phyloP scores from a whole-genome alignment of 1,139 yeast species.

The Geotrichum europaeum region DNA sequence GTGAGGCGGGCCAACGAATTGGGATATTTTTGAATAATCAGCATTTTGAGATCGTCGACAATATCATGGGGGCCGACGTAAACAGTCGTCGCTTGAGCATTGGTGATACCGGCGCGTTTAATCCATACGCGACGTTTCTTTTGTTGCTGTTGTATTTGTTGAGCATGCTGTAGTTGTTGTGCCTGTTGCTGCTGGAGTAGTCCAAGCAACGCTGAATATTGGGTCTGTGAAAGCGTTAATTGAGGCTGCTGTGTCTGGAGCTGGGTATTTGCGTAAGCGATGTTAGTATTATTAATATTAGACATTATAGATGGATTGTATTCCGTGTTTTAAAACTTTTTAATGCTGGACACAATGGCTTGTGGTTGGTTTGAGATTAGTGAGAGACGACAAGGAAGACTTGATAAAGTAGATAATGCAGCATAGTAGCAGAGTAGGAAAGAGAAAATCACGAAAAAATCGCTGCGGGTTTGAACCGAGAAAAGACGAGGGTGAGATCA shows the following conservation, averaged over 20 bases:
- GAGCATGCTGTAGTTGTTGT: neutral
- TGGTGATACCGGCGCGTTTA: conserved; percentile 43
- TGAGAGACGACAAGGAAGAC: neutral
- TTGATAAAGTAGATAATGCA: neutral
- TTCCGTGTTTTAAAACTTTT: neutral
- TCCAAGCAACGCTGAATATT: conserved; percentile 5
- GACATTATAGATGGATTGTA: neutral
- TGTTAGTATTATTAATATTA: neutral
- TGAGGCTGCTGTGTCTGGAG: conserved; percentile 8
- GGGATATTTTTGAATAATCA: conserved; percentile 59
- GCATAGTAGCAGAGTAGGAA: neutral
- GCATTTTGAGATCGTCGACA: conserved; percentile 60
- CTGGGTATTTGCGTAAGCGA: neutral
- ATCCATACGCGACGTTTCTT: conserved; percentile 55
- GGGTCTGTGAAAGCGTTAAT: conserved; percentile 2
- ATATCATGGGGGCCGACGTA: conserved; percentile 49
- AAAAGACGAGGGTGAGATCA: neutral
- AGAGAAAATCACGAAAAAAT: neutral
- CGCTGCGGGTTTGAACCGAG: neutral
- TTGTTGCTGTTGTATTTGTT: conserved; percentile 1
- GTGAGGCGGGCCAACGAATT: conserved; percentile 53
- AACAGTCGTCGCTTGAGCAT: conserved; percentile 53
- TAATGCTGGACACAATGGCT: neutral
- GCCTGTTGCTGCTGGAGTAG: conserved; percentile 4
- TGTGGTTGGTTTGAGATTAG: neutral